Conservation (phyloP, 208 protist species). For the Wallacemonas collosoma region DNA sequence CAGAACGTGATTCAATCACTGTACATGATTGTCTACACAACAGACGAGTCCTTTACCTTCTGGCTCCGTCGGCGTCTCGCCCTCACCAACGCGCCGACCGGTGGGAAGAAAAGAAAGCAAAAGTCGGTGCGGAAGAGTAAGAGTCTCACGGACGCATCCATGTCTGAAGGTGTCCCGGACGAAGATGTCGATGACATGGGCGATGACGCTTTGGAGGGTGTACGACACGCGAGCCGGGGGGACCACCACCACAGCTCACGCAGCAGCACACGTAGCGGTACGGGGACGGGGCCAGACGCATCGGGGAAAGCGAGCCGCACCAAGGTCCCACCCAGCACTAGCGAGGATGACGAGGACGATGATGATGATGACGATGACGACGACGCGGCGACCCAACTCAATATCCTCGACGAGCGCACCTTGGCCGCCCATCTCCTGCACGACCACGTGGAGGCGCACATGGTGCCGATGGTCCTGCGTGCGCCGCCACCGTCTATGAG, state of each 20-base stretch:
- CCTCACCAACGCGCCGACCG: not conserved
- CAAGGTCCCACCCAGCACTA: not conserved
- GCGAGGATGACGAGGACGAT: constrained; percentile 19
- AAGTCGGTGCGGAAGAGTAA: constrained; percentile 1
- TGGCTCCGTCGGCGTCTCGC: constrained; percentile 36
- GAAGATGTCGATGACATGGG: constrained; percentile 7
- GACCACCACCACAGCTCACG: no score
- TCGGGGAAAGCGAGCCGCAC: not conserved
- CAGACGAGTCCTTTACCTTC: constrained; percentile 48
- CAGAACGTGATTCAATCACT: constrained; percentile 85
- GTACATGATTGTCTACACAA: constrained; percentile 87
- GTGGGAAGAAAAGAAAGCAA: not conserved
- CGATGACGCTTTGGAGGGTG: not conserved
- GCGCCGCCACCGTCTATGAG: constrained; percentile 9
- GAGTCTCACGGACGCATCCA: not conserved
- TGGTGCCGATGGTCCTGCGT: constrained; percentile 16
- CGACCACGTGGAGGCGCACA: not conserved
- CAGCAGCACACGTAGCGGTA: no score
- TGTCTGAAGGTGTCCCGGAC: not conserved
- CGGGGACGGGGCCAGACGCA: no score
- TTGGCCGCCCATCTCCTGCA: constrained; percentile 1
- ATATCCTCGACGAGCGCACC: constrained; percentile 5
- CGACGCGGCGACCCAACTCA: not conserved
- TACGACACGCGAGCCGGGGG: no score
- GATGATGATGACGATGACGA: constrained; percentile 18